Base-by-base conservation (phyloP, 1,284 basidiomycete species). In the Lignosus rhinocerotis region DNA sequence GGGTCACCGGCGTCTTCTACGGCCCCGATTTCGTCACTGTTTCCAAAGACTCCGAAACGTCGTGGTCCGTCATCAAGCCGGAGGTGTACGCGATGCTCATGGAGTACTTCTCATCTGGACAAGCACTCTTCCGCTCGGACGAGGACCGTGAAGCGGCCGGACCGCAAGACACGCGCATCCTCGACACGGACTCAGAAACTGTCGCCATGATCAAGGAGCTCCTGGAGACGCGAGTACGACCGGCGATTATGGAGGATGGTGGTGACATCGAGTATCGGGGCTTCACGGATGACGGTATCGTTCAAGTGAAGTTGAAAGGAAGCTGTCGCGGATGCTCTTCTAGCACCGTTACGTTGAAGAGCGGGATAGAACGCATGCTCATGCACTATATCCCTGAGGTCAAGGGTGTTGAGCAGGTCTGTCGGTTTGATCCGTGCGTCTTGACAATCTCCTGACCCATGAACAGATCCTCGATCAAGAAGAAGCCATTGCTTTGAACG, bases 341-440 rank as follows among this genome's bases (percentile, higher is more conserved):
- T 38, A 94, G 91, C 69, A 89, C 93, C 11, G 96, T 99, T 31
- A 99, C 96, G 16, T 80, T 99, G 61, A 99, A 98, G 81, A 88
- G 84, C 64, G 95, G 96, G 3, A 96, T 98, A 55, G 97, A 99
- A 78, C 82, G 96, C 61, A 99, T 99, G 97, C 79, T 99, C 69
- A 96, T 94, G 93, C 96, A 99, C 75, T 99, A 98, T 70, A 93
- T 99, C 55, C 96, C 96, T 6, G 96, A 99, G 75, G 96, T 99
- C 34, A 91, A 96, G 74, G 88, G 87, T n/a, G 95, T 99, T 6
- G 93, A 98, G 70, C 95, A 98, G 86, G 93, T 90, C 61, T 71
- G 80, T 73, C 19, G 6, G 47, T 73, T 19, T 5, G 46, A 14
- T 53, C 48, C 30, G 2, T 25, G 3, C 34, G 14, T 17, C 6